Conservation (phyloP, 768 basidiomycete species). For the Suillus cothurnatus region DNA sequence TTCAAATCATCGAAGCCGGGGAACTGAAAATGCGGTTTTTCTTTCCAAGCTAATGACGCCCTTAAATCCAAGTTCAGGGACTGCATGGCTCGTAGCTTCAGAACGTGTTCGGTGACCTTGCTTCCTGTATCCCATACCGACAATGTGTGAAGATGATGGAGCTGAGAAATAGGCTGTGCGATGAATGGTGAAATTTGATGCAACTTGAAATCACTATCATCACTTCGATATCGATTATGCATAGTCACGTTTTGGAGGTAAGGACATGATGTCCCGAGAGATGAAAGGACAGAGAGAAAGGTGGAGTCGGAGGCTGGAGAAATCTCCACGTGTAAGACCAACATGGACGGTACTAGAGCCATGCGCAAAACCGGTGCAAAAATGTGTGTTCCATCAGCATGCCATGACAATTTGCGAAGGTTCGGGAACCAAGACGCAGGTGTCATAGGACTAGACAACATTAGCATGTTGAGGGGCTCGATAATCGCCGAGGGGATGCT, state of each 20-base stretch:
- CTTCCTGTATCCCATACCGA: neutral
- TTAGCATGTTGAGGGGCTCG: slow-evolving; percentile 7
- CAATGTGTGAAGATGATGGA: neutral
- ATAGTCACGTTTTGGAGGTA: neutral
- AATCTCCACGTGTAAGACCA: neutral
- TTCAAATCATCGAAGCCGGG: neutral
- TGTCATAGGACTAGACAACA: slow-evolving; percentile 18
- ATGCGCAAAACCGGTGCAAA: slow-evolving; percentile 23
- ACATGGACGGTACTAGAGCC: slow-evolving; percentile 24
- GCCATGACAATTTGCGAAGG: slow-evolving; percentile 24
- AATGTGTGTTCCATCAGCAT: slow-evolving; percentile 20
- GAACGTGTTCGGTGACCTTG: neutral
- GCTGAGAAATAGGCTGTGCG: neutral
- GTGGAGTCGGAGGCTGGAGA: neutral
- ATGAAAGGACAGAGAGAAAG: neutral
- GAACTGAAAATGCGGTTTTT: too few species aligned
- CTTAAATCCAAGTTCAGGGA: neutral
- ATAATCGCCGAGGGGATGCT: neutral
- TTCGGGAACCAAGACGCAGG: slow-evolving; percentile 25
- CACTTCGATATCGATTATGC: neutral
- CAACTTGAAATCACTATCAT: neutral
- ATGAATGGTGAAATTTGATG: neutral
- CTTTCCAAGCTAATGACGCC: neutral
- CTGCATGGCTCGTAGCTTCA: neutral
- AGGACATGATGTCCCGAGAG: neutral